Percentiles rank a stretch among this genome's conserved stretches.
These are phyloP conservation scores for Podila minutissima DNA, from an alignment of 192 early-diverging fungal species.

Conservation along the genomic window DNA sequence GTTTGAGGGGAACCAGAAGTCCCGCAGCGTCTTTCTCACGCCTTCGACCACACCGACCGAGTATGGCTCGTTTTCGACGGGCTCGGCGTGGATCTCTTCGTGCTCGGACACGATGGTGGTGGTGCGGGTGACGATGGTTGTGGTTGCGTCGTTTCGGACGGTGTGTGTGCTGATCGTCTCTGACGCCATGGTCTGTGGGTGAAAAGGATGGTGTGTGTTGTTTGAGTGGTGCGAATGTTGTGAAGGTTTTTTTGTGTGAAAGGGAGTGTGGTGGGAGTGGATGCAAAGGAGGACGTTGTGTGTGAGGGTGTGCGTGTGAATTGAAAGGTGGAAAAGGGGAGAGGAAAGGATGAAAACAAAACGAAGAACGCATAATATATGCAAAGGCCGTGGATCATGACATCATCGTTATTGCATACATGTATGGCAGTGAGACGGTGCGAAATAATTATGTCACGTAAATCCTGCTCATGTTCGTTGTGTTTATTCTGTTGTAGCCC, in stretches of 20 bases:
- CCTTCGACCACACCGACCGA: conserved; percentile 26
- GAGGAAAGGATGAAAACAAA: not conserved
- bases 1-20: conserved; percentile 32
- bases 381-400: no score
- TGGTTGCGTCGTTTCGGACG: conserved; percentile 44
- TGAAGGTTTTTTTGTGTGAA: not conserved
- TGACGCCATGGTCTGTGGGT: conserved; percentile 4
- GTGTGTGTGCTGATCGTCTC: conserved; percentile 43
- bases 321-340: not conserved
- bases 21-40: conserved; percentile 25
- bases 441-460: no score
- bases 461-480: no score
- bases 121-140: conserved; percentile 39
- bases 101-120: conserved; percentile 50
- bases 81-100: conserved; percentile 21
- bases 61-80: not conserved
- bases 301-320: not conserved
- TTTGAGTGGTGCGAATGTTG: not conserved
- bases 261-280: not conserved
- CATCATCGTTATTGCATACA: not conserved
- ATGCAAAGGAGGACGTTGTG: not conserved
- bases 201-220: not conserved
- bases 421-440: no score
- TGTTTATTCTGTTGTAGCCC: no score
- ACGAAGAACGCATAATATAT: no score